A percentile compares a stretch with the other conserved stretches of the same genome.
These are phyloP conservation scores for Corymbia citriodora DNA, from an alignment of 441 rosid species.

Conservation along the genomic window DNA sequence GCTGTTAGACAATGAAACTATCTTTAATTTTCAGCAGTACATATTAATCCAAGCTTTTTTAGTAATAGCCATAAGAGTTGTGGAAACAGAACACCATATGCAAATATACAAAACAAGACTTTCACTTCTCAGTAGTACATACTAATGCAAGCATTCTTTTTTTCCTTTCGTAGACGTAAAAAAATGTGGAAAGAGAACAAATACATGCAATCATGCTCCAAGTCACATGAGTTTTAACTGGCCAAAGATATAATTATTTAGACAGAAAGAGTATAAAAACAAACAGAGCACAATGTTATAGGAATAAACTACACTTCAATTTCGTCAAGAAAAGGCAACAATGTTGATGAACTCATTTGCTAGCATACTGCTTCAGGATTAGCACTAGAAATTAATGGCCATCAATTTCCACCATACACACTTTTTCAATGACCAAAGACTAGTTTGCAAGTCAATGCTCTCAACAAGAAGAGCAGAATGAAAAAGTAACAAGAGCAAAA, in stretches of 20 bases:
- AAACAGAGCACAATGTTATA: not conserved
- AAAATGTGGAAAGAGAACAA: not conserved
- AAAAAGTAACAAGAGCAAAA: not conserved
- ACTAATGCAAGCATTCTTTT: not conserved
- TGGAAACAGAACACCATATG: not conserved
- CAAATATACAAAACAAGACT: not conserved
- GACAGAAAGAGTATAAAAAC: not conserved
- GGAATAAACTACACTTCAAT: not conserved
- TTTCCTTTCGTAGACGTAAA: not conserved
- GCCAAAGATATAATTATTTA: not conserved
- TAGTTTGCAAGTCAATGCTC: not conserved
- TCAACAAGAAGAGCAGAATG: not conserved
- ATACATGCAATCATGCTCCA: not conserved
- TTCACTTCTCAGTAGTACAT: not conserved
- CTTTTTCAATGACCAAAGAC: not conserved
- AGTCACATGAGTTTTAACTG: not conserved
- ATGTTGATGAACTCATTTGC: not conserved
- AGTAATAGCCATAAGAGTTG: not conserved
- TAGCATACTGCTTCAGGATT: not conserved
- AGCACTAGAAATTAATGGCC: not conserved
- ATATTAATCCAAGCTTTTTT: not conserved
- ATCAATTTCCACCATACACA: not conserved
- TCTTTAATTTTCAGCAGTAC: not conserved
- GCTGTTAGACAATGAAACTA: constrained; percentile 32
- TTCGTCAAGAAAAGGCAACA: not conserved